Base-by-base conservation (phyloP, 2,329 filamentous ascomycete genomes). In the Gnomoniopsis sp. region DNA sequence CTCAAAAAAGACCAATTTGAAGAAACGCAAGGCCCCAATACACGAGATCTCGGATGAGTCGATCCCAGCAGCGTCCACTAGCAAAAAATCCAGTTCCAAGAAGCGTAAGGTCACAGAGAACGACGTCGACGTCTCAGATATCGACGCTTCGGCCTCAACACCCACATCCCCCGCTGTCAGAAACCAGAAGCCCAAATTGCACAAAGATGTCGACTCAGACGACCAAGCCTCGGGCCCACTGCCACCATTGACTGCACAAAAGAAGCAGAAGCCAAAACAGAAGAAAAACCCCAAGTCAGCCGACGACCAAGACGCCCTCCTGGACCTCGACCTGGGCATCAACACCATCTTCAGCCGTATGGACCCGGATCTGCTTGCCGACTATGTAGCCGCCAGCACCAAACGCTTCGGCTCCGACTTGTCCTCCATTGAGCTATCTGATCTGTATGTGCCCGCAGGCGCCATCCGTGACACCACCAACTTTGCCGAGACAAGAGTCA, bases 331-430 rank as follows among this genome's bases (percentile, higher is more conserved):
- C 66, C 83, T 88, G 36, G 88, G 88, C 7, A 77, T 97, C 65
- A 96, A 97, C 74, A 86, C 85, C 64, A 84, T 89, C 3, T 90
- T 97, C 70, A 84, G 86, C 48, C 84, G 86, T 61, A 93, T 97
- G 88, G 91, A 96, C 72, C 88, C 85, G 61, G 85, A 88, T 64
- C 79, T 97, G 46, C 77, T 97, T 49, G 90, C 93, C 1, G 93
- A 97, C 71, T 87, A 96, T 71, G 79, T 97, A 62, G 89, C 89
- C 7, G 88, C 95, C 69, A 85, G 89, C 69, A 88, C 90, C 55
- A 85, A 83, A 64, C 83, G 88, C 23, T 96, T 93, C 68, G 90
- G 91, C 55, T 85, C 84, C 30, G 88, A 96, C 54, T 73, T 97
- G 67, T 96, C 90, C 66, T 78, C 86, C 0, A 83, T 98, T 44